Percentiles rank a stretch among this genome's conserved stretches.
Evolutionary conservation across 2,329 filamentous ascomycete genomes (phyloP).

Genomic region (Grosmannia serpens): DNA sequence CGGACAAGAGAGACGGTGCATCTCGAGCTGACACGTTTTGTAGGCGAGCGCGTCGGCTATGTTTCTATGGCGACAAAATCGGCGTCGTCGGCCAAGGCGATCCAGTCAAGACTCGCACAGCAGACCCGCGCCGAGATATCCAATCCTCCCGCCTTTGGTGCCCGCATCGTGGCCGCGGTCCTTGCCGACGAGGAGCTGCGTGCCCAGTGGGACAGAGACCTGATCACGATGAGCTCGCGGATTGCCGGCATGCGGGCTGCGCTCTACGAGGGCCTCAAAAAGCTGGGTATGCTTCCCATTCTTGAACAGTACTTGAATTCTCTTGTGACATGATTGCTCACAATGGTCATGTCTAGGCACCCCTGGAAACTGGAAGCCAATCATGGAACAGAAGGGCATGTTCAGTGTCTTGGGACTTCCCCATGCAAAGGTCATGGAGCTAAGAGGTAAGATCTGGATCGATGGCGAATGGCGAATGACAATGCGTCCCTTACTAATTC

Average conservation of each 20-base stretch:
- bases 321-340: not conserved
- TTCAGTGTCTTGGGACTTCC: not conserved
- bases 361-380: not conserved
- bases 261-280: slow-evolving; percentile 42
- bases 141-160: slow-evolving; percentile 88
- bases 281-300: not conserved
- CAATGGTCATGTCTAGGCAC: not conserved
- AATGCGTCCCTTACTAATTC: not conserved
- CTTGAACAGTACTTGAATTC: not conserved
- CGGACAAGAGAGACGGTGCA: not conserved
- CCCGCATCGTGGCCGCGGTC: slow-evolving; percentile 70
- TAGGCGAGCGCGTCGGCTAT: slow-evolving; percentile 59
- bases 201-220: slow-evolving; percentile 80
- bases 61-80: slow-evolving; percentile 84
- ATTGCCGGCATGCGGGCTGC: slow-evolving; percentile 83
- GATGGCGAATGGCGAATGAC: not conserved
- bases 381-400: not conserved
- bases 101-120: slow-evolving; percentile 84
- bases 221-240: slow-evolving; percentile 85
- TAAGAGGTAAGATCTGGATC: not conserved
- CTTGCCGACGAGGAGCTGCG: slow-evolving; percentile 74
- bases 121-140: slow-evolving; percentile 94
- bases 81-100: slow-evolving; percentile 48
- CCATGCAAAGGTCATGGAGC: not conserved
- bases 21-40: not conserved